Evolutionary conservation across 2,329 filamentous ascomycete species (phyloP), one percentile per base, ranked within the genome.

Genomic region (Aureobasidium leucospermi): DNA sequence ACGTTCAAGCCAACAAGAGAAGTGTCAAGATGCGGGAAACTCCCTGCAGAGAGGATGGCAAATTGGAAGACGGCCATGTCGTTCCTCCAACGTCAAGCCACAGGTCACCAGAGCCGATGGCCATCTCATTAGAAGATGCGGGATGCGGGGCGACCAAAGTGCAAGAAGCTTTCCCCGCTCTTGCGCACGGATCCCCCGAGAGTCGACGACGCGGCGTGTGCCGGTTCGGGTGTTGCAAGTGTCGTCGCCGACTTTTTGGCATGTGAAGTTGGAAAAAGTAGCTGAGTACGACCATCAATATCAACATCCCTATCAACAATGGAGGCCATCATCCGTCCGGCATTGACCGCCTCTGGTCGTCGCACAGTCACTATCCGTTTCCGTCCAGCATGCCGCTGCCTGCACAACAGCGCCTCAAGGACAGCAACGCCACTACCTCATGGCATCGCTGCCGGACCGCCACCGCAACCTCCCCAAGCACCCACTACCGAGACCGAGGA

Each of bases 361-460:
- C 64, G 63, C 28, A 56, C 62, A 16, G 47, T 38, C 11, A 31
- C 38, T 23, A 13, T 28, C 32, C 46, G 47, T 19, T 29, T 43
- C 19, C 16, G n/a, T 34, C 58, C 48, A 31, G 41, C 60, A 34
- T 55, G 19, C 15, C 61, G 55, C 42, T 74, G 71, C 62, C 69
- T 79, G 34, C 76, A 78, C 68, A 75, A 71, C 11, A 74, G 75
- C 15, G 38, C 71, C 2, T 59, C 71, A 34, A 76, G 75, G 61
- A 69, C 73, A 56, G 83, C 83, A 8, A 79, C 80, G 51, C 81
- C 83, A 13, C 75, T 85, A 60, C 78, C 82, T 6, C 76, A 77
- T 63, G 77, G 83, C 58, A 84, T 81, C 10, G 78, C 83, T 10
- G 76, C 82, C 51, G 83, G 83, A 4, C 83, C 83, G 56, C 84